A percentile compares a stretch with the other conserved stretches of the same genome.
phyloP scores from a whole-genome alignment of 164 flowering plant species.

The Litsea cubeba region DNA sequence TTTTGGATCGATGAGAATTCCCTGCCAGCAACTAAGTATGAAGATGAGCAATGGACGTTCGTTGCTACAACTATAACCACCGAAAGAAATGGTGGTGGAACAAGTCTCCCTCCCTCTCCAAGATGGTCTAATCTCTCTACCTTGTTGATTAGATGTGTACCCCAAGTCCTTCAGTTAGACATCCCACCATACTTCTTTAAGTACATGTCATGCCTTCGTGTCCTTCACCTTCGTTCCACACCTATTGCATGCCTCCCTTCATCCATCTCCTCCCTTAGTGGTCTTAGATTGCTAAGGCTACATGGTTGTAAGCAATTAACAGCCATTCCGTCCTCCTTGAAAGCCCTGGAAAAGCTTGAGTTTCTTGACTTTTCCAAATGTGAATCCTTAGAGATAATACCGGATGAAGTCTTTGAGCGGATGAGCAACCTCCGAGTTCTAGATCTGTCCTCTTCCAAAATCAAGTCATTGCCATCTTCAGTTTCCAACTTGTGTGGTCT shows the following conservation, averaged over 20 bases:
- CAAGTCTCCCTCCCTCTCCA: not conserved
- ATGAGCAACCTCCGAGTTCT: not conserved
- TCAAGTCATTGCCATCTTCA: not conserved
- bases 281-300: not conserved
- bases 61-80: not conserved
- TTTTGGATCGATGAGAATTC: not conserved
- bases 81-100: not conserved
- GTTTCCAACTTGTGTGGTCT: not conserved
- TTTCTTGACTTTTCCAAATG: not conserved
- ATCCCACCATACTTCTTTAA: not conserved
- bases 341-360: not conserved
- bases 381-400: not conserved
- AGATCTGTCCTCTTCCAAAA: not conserved
- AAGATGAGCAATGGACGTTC: not conserved
- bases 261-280: not conserved
- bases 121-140: not conserved
- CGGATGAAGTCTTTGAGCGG: not conserved
- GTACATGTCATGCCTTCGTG: not conserved
- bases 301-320: not conserved
- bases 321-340: not conserved
- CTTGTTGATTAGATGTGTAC: not conserved
- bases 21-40: not conserved
- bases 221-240: not conserved
- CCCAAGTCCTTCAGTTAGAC: not conserved
- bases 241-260: not conserved